Percentiles rank a stretch among this genome's conserved stretches.
These are phyloP conservation scores for Talaromyces adpressus DNA, from an alignment of 495 filamentous ascomycete species.

Conservation along the genomic window DNA sequence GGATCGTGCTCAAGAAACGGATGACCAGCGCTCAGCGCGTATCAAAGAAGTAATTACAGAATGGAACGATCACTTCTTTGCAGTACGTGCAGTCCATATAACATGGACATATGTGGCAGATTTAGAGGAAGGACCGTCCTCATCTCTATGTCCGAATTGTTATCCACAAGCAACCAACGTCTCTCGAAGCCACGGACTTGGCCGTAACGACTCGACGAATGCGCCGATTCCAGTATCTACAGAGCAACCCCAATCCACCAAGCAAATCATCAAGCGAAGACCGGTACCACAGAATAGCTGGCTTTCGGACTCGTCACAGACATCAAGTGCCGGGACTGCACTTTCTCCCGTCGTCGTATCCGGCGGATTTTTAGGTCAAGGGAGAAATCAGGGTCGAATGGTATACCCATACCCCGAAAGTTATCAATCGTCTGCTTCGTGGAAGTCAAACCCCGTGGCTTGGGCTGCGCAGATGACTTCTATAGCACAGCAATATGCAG, in stretches of 20 bases:
- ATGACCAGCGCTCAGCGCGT: conserved; percentile 32
- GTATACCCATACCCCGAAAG: background rate
- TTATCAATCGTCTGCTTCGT: background rate
- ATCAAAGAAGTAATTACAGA: conserved; percentile 39
- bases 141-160: conserved; percentile 36
- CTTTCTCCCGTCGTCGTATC: background rate
- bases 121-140: conserved; percentile 29
- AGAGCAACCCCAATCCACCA: conserved; percentile 7
- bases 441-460: conserved; percentile 17
- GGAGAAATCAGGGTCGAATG: conserved; percentile 10
- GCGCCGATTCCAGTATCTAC: conserved; percentile 6
- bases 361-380: background rate
- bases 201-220: conserved; percentile 9
- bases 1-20: conserved; percentile 35
- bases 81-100: conserved; percentile 31
- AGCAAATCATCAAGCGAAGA: background rate
- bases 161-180: conserved; percentile 36
- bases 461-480: conserved; percentile 32
- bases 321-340: background rate
- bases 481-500: conserved; percentile 37
- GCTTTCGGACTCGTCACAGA: background rate
- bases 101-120: conserved; percentile 32
- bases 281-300: conserved; percentile 4
- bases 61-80: conserved; percentile 49
- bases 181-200: conserved; percentile 16